Conservation (phyloP, 352 stramenopile genomes). For the Phytopythium cucurbitacearum region DNA sequence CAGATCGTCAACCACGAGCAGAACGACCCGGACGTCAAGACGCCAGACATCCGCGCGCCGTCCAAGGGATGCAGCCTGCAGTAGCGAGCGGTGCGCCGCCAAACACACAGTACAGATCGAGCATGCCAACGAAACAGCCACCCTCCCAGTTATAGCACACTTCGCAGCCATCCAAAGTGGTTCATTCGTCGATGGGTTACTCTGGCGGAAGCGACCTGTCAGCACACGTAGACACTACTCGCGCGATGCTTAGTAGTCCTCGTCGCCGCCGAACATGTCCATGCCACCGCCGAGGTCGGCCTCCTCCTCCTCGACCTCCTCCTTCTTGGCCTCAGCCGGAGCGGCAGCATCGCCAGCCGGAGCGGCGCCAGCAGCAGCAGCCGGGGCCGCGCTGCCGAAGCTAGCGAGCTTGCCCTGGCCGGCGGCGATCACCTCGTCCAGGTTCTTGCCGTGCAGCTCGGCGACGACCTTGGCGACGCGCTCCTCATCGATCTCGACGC, state of each 20-base stretch:
- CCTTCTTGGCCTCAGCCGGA: conserved; percentile 63
- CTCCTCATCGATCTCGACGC: conserved; percentile 82
- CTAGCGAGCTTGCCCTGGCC: conserved; percentile 79
- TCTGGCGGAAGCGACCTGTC: conserved; percentile 20
- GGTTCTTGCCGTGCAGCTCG: conserved; percentile 79
- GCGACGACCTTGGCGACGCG: conserved; percentile 69
- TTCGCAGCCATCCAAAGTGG: conserved; percentile 34
- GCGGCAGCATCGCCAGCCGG: conserved; percentile 40
- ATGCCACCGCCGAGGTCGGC: conserved; percentile 82
- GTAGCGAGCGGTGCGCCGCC: conserved; percentile 7
- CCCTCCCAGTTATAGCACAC: no score
- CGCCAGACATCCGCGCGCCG: conserved; percentile 49
- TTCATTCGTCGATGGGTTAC: conserved; percentile 72
- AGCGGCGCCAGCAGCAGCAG: conserved; percentile 43
- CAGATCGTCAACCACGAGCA: conserved; percentile 92
- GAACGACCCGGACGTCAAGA: conserved; percentile 88
- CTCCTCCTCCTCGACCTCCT: conserved; percentile 85
- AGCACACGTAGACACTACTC: conserved; percentile 1
- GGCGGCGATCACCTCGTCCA: conserved; percentile 80
- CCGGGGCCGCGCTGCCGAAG: conserved; percentile 61
- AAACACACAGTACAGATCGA: conserved; percentile 1
- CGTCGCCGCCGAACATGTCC: conserved; percentile 87
- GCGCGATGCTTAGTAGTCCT: conserved; percentile 75
- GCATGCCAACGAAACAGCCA: not conserved
- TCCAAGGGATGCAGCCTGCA: conserved; percentile 56